Evolutionary conservation across 1,139 yeast genomes (phyloP), one percentile per base, ranked within the genome.

Genomic region (Yarrowia galli): DNA sequence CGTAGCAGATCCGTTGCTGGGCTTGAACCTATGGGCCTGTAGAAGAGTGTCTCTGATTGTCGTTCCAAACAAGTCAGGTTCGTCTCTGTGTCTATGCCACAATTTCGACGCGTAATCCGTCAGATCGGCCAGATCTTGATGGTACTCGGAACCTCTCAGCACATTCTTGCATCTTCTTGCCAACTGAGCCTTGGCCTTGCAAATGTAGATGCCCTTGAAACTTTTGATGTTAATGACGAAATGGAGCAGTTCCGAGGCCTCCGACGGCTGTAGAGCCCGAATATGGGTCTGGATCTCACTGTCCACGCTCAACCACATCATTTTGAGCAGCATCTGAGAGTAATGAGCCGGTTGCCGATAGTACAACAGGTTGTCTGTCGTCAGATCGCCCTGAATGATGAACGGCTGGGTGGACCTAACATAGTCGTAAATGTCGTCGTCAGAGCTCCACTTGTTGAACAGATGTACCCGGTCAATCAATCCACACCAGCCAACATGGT

Each of bases 281-380:
- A 58, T 43, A 20, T 58, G 64, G n/a, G 64, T 58, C 64, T 58
- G 64, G 22, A 58, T 58, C 64, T 58, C 64, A 22, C 64, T 58
- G 23, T 58, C 64, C 9, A 58, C 64, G 22, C 51, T 43, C 25
- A 6, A 2, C 64, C 64, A 58, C 51, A 58, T 58, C 64, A 58
- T 58, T 20, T 58, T 58, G 28, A 58, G 32, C 40, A 58, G 28
- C 64, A 58, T 43, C 38, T 58, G 64, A 2, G 64, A 58, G 16
- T 58, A 58, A 18, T 58, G 64, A 10, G 64, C 64, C 2, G 64
- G 64, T 18, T 43, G 51, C 4, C 64, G 36, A 32, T 58, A 58
- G 28, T 58, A 58, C 10, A 58, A n/a, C 3, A 58, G 64, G 10
- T 58, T 43, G 15, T 9, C 51, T 2, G 64, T 58, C 5, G 64